A percentile compares a stretch with the other conserved stretches of the same genome.
Evolutionary conservation across 345 rosid genomes (phyloP).

Genomic region (Hypericum perforatum): DNA sequence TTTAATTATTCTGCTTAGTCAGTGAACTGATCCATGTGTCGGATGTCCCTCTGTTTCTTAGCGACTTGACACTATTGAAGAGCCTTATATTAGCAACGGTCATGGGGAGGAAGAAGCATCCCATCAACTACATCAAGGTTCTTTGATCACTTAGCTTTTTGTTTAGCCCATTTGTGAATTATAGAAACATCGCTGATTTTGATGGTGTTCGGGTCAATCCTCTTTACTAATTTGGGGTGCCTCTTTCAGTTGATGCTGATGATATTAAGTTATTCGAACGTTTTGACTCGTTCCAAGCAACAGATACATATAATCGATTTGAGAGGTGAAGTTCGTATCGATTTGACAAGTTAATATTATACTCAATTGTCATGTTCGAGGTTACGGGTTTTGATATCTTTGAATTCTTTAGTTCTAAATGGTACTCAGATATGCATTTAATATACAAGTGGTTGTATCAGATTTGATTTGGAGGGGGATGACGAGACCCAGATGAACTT

Average conservation of each 20-base stretch:
- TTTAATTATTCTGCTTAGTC: too few species aligned
- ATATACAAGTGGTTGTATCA: slow-evolving; percentile 20
- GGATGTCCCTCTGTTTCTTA: slow-evolving; percentile 18
- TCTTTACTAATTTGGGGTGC: slow-evolving; percentile 9
- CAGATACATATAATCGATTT: slow-evolving; percentile 39
- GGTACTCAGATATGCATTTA: background rate
- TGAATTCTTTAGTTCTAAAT: background rate
- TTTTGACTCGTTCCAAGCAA: slow-evolving; percentile 44
- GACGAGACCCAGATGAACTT: slow-evolving; percentile 50
- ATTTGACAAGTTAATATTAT: background rate
- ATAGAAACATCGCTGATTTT: background rate
- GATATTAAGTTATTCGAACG: slow-evolving; percentile 60
- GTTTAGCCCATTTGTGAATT: background rate
- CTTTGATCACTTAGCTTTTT: slow-evolving; percentile 2
- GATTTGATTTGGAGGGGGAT: slow-evolving; percentile 71
- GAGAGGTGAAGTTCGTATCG: slow-evolving; percentile 38
- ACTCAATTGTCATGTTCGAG: background rate
- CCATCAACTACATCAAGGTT: slow-evolving; percentile 67
- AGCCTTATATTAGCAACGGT: slow-evolving; percentile 22
- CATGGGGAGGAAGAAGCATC: slow-evolving; percentile 31
- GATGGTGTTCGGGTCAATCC: slow-evolving; percentile 1
- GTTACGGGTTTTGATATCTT: background rate
- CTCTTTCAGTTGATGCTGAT: slow-evolving; percentile 52
- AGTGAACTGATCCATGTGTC: background rate
- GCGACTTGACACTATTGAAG: slow-evolving; percentile 62